Percentiles rank a stretch among this genome's conserved stretches.
phyloP scores from a whole-genome alignment of 2,329 filamentous ascomycete species.

The Colletotrichum liaoningense region DNA sequence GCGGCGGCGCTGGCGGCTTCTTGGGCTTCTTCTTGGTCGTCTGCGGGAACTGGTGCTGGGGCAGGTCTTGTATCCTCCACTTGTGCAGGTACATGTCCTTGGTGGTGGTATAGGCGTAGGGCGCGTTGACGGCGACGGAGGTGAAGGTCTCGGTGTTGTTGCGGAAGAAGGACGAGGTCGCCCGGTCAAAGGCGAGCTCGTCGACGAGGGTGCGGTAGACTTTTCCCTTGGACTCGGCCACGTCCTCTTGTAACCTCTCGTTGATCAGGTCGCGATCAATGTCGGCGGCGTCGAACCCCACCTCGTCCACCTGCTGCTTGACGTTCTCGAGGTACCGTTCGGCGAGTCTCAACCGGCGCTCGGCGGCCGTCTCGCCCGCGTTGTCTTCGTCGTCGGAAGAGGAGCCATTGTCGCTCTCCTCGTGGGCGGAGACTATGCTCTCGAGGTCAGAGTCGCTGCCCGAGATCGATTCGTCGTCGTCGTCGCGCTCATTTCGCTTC shows the following conservation, averaged over 20 bases:
- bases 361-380: conserved; percentile 90
- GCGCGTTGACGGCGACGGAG: conserved; percentile 80
- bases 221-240: conserved; percentile 89
- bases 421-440: conserved; percentile 54
- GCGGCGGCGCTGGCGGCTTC: conserved; percentile 68
- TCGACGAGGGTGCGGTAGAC: conserved; percentile 85
- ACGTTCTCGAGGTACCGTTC: conserved; percentile 95
- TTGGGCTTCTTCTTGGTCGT: conserved; percentile 66
- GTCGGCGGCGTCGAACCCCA: conserved; percentile 92
- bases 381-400: conserved; percentile 67
- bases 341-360: conserved; percentile 86
- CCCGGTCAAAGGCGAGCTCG: conserved; percentile 76
- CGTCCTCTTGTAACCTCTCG: conserved; percentile 89
- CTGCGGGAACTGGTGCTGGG: conserved; percentile 69
- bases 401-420: conserved; percentile 59
- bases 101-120: conserved; percentile 87
- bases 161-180: conserved; percentile 78
- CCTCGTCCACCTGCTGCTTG: conserved; percentile 82
- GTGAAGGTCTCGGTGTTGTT: conserved; percentile 84
- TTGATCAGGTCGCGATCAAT: conserved; percentile 94
- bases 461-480: conserved; percentile 77
- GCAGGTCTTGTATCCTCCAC: conserved; percentile 82
- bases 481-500: conserved; percentile 63
- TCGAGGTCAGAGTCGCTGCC: conserved; percentile 81
- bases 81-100: conserved; percentile 89